These are phyloP conservation scores for Spergularia bocconei DNA, from an alignment of 148 eudicot species.

Conservation along the genomic window DNA sequence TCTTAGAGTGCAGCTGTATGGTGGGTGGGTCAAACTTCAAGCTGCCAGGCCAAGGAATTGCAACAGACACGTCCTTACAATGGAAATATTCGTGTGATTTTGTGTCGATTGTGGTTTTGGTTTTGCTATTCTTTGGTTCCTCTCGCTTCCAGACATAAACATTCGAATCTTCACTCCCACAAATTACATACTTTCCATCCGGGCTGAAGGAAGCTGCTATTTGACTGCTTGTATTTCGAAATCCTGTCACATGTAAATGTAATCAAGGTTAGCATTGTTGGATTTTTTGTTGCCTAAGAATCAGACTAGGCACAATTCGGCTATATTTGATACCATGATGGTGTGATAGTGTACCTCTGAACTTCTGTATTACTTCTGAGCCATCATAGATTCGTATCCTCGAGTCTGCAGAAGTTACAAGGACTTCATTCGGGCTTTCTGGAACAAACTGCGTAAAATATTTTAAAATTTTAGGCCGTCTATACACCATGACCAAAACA, in stretches of 20 bases:
- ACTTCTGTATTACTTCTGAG: constrained; percentile 59
- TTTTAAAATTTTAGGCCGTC: background rate
- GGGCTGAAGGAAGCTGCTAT: constrained; percentile 71
- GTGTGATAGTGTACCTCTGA: constrained; percentile 52
- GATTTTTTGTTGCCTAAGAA: background rate
- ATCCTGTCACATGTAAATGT: constrained; percentile 44
- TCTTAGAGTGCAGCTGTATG: constrained; percentile 54
- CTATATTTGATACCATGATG: background rate
- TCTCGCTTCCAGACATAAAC: constrained; percentile 85
- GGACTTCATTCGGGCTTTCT: constrained; percentile 67
- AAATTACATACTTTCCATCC: constrained; percentile 66
- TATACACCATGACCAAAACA: background rate
- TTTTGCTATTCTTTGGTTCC: constrained; percentile 47
- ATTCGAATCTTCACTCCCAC: constrained; percentile 88
- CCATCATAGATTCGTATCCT: constrained; percentile 68
- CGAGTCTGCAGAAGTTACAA: constrained; percentile 88
- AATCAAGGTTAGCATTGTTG: background rate
- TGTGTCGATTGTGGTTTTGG: constrained; percentile 34
- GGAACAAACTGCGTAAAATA: constrained; percentile 51
- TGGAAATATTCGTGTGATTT: constrained; percentile 61
- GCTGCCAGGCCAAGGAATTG: constrained; percentile 81
- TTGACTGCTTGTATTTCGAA: constrained; percentile 86
- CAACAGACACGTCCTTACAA: constrained; percentile 80
- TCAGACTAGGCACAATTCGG: background rate
- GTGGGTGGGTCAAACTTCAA: constrained; percentile 56